Base-by-base conservation (phyloP, 2,329 filamentous ascomycete species). In the Stachybotrys elegans region DNA sequence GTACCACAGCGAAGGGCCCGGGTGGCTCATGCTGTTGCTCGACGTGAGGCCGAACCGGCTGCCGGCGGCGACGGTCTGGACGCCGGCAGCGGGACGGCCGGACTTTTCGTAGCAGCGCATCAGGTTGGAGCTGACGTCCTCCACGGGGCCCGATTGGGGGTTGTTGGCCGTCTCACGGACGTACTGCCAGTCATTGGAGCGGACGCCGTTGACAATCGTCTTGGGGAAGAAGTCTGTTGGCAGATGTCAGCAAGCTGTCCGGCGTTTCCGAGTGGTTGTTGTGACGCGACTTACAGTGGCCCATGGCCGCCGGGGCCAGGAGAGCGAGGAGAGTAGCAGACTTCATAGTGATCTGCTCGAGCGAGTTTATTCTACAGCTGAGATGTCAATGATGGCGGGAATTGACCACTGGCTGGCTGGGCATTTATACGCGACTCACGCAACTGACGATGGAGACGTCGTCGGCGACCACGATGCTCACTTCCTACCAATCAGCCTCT, bases 11-110 rank as follows among this genome's bases (percentile, higher is more conserved):
- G 66, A 50, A 12, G 68, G 64, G 0, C 66, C 66, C 3, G 65
- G 66, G 51, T 68, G 66, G 44, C 59, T 59, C 43, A 71, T 59
- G 45, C 54, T 49, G 6, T 63, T 57, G 50, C 58, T 61, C 13
- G 66, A 61, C 19, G 60, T 58, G 53, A 70, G 71, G 23, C 59
- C 65, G 29, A 71, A 51, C 5, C 56, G 54, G n/a, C 56, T 48
- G n/a, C 69, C 69, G 14, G 68, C 67, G 16, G 60, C 57, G 21
- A 69, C 56, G 29, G 56, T 62, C 29, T 43, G 48, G 17, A 47
- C 60, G 27, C 51, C 48, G 22, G 56, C 57, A 25, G 50, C 41
- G n/a, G 45, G 25, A 22, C 47, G 48, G 34, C 47, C 47, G n/a
- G 50, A 22, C 22, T 40, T 46, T 40, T 63, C 58, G 47, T 56